phyloP scores from a whole-genome alignment of 1,139 yeast species.

The Citeromyces hawaiiensis region DNA sequence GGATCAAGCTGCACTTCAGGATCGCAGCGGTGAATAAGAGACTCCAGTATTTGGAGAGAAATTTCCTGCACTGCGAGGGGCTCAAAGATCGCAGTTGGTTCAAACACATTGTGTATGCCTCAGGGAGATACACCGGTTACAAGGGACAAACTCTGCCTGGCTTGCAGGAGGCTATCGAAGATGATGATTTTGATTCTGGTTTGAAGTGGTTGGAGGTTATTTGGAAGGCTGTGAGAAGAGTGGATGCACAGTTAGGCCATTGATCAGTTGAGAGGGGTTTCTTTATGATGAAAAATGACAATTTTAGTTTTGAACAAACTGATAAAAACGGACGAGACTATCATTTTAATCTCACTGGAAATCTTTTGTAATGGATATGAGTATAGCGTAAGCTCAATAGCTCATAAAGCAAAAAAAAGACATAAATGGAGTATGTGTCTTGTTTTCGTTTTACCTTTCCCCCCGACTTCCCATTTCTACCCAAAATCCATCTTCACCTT shows the following conservation, averaged over 20 bases:
- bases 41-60: constrained; percentile 42
- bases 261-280: not conserved
- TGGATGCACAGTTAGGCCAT: not conserved
- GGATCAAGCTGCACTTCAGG: constrained; percentile 8
- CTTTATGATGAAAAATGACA: too few relatives aligned
- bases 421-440: too few relatives aligned
- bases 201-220: constrained; percentile 45
- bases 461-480: too few relatives aligned
- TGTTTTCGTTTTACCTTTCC: too few relatives aligned
- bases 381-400: too few relatives aligned
- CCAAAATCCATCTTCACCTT: too few relatives aligned
- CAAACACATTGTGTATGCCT: constrained; percentile 66
- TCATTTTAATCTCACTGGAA: too few relatives aligned
- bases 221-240: constrained; percentile 19
- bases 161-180: constrained; percentile 61
- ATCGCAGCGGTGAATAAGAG: constrained; percentile 18
- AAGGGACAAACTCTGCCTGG: constrained; percentile 71
- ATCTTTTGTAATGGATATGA: too few relatives aligned
- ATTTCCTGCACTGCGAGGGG: constrained; percentile 47
- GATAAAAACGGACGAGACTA: too few relatives aligned
- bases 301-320: too few relatives aligned
- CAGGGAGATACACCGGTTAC: constrained; percentile 71
- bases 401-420: too few relatives aligned
- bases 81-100: constrained; percentile 58
- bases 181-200: constrained; percentile 33